These are phyloP conservation scores for Circinella minor DNA, from an alignment of 371 early-diverging fungal species.

Conservation along the genomic window DNA sequence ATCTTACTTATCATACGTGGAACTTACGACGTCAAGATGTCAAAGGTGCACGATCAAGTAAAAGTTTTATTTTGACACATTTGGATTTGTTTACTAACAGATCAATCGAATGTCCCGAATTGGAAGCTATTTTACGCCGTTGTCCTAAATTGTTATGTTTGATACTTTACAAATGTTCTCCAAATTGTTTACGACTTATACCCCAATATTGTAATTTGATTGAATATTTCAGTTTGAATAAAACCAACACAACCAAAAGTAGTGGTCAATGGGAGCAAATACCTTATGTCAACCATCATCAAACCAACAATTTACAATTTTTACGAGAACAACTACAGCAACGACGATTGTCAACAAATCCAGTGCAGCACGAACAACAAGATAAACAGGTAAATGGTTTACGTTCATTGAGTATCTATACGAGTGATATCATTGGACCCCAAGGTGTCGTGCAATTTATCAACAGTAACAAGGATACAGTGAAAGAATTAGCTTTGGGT, in stretches of 20 bases:
- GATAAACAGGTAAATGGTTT: neutral
- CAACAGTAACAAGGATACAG: neutral
- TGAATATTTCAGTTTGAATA: constrained; percentile 3
- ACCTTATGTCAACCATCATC: neutral
- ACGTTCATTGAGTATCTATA: constrained; percentile 5
- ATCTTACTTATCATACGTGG: constrained; percentile 3
- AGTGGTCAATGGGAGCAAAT: constrained; percentile 6
- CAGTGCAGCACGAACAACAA: neutral
- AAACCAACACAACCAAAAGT: neutral
- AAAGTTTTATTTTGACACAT: neutral
- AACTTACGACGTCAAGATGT: constrained; percentile 7
- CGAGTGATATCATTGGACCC: constrained; percentile 7
- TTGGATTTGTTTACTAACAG: neutral
- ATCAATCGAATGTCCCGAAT: neutral
- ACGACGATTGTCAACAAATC: neutral
- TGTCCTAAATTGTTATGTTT: constrained; percentile 1
- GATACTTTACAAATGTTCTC: neutral
- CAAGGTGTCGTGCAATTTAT: constrained; percentile 1
- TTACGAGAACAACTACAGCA: neutral
- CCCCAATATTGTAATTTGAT: neutral
- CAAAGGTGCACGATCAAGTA: neutral
- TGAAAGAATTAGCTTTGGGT: neutral
- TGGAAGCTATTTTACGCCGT: neutral
- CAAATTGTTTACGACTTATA: neutral
- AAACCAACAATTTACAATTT: too few species aligned